These are phyloP conservation scores for Uronychia setigera DNA, from an alignment of 73 alveolate genomes.

Conservation along the genomic window DNA sequence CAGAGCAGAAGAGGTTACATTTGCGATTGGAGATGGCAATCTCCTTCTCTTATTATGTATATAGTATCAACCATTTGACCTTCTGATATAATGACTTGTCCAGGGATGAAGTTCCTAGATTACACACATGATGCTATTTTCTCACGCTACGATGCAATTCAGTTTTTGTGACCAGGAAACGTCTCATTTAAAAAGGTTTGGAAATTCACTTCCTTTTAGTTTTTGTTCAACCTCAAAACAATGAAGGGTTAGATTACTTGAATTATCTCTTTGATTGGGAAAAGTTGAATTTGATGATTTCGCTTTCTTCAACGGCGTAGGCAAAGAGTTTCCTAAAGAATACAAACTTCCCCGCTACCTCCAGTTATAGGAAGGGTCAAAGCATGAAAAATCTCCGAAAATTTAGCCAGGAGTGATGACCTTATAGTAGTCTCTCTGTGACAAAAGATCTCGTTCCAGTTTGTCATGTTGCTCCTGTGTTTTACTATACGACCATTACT, in stretches of 20 bases:
- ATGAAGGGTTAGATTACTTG: neutral
- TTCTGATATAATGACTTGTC: constrained; percentile 25
- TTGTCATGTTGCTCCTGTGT: neutral
- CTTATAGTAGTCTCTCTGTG: neutral
- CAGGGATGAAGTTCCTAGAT: constrained; percentile 26
- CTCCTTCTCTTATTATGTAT: constrained; percentile 39
- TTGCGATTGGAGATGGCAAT: constrained; percentile 13
- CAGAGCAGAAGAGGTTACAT: constrained; percentile 35
- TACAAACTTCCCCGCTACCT: neutral
- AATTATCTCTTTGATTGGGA: constrained; percentile 4
- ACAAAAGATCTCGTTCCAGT: neutral
- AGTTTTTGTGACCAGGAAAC: constrained; percentile 29
- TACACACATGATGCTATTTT: constrained; percentile 10
- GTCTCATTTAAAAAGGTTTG: constrained; percentile 35
- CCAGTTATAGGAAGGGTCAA: constrained; percentile 24
- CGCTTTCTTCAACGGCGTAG: constrained; percentile 9
- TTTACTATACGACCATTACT: neutral
- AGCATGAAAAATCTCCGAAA: constrained; percentile 41
- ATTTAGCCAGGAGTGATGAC: constrained; percentile 5
- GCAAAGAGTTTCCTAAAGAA: neutral
- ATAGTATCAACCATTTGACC: constrained; percentile 41
- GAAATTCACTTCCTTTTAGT: constrained; percentile 19
- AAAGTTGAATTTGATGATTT: constrained; percentile 20
- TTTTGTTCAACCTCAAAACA: constrained; percentile 4
- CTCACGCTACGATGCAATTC: constrained; percentile 23